A percentile compares a stretch with the other conserved stretches of the same genome.
Evolutionary conservation across 2,329 filamentous ascomycete genomes (phyloP).

Genomic region (Sclerotinia subarctica): DNA sequence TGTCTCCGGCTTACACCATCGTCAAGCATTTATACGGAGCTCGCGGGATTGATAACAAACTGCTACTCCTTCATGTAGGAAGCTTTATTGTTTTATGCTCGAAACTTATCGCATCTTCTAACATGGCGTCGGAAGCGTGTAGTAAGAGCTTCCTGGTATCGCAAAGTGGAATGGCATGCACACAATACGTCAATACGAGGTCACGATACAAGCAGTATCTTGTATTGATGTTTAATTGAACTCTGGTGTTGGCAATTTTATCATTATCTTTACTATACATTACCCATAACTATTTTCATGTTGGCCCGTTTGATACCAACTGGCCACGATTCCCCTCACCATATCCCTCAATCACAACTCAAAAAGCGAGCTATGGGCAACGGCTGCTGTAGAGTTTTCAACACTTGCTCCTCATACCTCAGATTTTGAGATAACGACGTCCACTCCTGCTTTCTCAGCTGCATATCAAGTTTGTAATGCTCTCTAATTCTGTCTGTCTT

Average conservation of each 20-base stretch:
- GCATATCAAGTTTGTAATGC: slow-evolving; percentile 77
- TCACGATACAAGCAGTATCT: neutral
- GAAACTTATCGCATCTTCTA: neutral
- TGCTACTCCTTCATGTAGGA: neutral
- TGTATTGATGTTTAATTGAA: neutral
- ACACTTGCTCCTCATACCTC: slow-evolving; percentile 25
- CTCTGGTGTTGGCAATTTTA: neutral
- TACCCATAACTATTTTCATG: slow-evolving; percentile 39
- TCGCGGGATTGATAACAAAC: neutral
- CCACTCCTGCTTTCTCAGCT: slow-evolving; percentile 73
- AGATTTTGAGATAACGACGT: slow-evolving; percentile 48
- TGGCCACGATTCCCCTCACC: slow-evolving; percentile 59
- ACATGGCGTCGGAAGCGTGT: neutral
- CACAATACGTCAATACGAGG: neutral
- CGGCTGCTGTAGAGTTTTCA: slow-evolving; percentile 48
- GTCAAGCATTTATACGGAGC: neutral
- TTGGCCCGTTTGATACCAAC: slow-evolving; percentile 58
- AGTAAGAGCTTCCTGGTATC: neutral
- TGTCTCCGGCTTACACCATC: neutral
- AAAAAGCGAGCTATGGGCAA: slow-evolving; percentile 54
- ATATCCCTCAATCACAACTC: slow-evolving; percentile 51
- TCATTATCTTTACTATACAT: neutral
- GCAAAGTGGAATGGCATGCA: neutral
- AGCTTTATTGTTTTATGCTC: neutral
- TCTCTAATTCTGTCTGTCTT: slow-evolving; percentile 80